Evolutionary conservation across 805 yeast species (phyloP), one percentile per base, ranked within the genome.

Genomic region (Barnettozyma salicaria): DNA sequence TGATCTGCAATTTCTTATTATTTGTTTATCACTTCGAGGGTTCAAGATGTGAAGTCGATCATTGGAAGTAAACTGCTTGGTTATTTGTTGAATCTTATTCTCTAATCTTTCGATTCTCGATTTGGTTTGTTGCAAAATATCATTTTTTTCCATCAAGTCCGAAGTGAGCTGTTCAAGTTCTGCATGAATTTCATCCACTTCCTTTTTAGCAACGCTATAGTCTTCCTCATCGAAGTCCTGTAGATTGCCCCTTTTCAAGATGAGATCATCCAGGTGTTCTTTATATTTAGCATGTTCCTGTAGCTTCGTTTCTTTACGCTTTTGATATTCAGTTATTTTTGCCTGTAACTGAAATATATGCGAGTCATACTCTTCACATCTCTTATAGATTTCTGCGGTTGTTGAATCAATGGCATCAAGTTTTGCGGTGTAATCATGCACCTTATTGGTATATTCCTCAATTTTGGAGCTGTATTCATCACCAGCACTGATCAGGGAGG

Each of bases 1-100:
- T 19, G 54, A 56, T 17, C 55, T 42, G 27, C 62, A 52, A 19
- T 34, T 19, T n/a, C 31, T 34, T 6, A 36, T 34, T 1, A 13
- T 35, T 12, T 26, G 21, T 11, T 36, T 13, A 7, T 6, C 45
- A 4, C 40, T 47, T 7, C 47, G n/a, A n/a, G n/a, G n/a, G 48
- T 42, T 70, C 69, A 18, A 81, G 53, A 74, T 49, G 12, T 62
- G 63, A 3, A 80, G 51, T 48, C 71, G 70, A 53, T 81, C 89
- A 11, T 63, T 68, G 7, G 74, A 64, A 20, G 56, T 56, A 23
- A 69, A 52, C 17, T 60, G 59, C 6, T 61, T 57, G 38, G 67
- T 62, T 18, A 70, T 45, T 3, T 48, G 55, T 1, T 34, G 40
- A n/a, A 70, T 56, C 16, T 58, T 48, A 1, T 44, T 26, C 6